Evolutionary conservation across 768 basidiomycete genomes (phyloP).

Genomic region (Gloeopeniophorella convolvens): DNA sequence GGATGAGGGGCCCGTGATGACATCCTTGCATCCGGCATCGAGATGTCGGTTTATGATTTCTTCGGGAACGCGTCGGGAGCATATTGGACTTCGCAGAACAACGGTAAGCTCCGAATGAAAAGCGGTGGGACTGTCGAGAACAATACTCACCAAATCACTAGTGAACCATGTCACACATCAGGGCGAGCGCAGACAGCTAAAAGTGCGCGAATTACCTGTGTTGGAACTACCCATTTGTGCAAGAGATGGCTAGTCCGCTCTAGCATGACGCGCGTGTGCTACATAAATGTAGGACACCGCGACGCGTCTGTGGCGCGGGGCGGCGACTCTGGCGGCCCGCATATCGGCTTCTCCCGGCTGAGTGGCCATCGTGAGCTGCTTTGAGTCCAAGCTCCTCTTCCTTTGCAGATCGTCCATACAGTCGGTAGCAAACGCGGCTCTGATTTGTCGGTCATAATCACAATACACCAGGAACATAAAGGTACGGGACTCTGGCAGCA

Average conservation of each 20-base stretch:
- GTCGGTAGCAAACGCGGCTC: no score
- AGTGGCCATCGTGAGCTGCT: no score
- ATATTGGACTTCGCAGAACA: conserved; percentile 13
- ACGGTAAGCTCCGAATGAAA: neutral
- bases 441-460: no score
- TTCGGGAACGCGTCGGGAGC: conserved; percentile 10
- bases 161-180: no score
- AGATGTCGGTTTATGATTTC: conserved; percentile 14
- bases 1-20: conserved; percentile 7
- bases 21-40: conserved; percentile 13
- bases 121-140: neutral
- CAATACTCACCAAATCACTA: conserved; percentile 13
- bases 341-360: no score
- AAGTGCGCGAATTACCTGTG: conserved; percentile 8
- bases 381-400: no score
- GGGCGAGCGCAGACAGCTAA: no score
- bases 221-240: conserved; percentile 3
- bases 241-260: neutral
- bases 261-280: neutral
- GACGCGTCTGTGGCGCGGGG: neutral
- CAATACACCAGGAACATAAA: no score
- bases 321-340: no score
- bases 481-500: no score
- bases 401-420: no score
- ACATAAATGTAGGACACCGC: neutral